These are phyloP conservation scores for Pseudopediastrum boryanum DNA, from an alignment of 139 green algal genomes.

Conservation along the genomic window DNA sequence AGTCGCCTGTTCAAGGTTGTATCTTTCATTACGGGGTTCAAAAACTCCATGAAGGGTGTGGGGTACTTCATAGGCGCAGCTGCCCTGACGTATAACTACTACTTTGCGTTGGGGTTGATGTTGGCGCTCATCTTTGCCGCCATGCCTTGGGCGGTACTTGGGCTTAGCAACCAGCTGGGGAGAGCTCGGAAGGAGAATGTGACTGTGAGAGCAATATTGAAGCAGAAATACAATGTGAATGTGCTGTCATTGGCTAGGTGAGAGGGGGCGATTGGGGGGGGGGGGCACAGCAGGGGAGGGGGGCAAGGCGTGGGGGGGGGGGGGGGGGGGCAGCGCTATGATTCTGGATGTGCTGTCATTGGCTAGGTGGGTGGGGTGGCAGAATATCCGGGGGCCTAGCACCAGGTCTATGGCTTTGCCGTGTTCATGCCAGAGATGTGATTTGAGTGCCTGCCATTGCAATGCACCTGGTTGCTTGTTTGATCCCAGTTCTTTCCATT, in stretches of 20 bases:
- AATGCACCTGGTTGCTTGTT: no score
- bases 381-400: no score
- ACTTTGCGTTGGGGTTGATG: conserved; percentile 70
- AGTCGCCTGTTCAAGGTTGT: conserved; percentile 28
- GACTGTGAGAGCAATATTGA: conserved; percentile 62
- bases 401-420: no score
- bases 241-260: conserved; percentile 67
- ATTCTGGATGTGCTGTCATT: conserved; percentile 81
- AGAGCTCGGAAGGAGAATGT: conserved; percentile 72
- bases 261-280: no score
- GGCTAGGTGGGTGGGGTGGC: no score
- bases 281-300: no score
- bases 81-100: conserved; percentile 74
- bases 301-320: no score
- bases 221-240: conserved; percentile 80
- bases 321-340: no score
- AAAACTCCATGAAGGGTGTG: conserved; percentile 80
- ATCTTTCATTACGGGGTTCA: conserved; percentile 80
- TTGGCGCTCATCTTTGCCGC: conserved; percentile 68
- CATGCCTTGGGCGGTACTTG: conserved; percentile 73
- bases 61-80: conserved; percentile 89
- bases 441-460: no score
- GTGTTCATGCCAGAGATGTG: no score
- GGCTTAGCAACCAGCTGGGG: conserved; percentile 33
- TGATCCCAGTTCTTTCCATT: no score